Evolutionary conservation across 805 yeast genomes (phyloP), one percentile per base, ranked within the genome.

Genomic region (Starmerella apis): DNA sequence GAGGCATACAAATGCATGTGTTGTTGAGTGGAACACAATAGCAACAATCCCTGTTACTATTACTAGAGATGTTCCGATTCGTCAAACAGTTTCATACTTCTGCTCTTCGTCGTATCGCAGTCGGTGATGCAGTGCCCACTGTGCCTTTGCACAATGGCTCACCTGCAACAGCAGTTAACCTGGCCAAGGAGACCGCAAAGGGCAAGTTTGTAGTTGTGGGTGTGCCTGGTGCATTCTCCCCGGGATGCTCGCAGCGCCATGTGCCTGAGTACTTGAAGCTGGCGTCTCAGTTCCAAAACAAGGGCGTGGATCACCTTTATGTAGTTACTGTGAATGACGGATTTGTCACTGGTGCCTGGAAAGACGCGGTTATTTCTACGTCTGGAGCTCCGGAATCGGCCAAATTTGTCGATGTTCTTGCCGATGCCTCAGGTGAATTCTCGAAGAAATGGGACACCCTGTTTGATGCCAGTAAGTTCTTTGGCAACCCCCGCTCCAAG

Each of bases 271-370:
- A 75, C 65, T 61, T 85, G 60, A 68, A 70, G 52, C 65, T 73
- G 41, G 65, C 75, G 51, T 62, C 71, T 6, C 70, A 74, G 30
- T 76, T 86, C 61, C 69, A 74, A 53, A 71, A 71, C 25, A 81
- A 82, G 67, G 95, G 95, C n/a, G 72, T 77, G 67, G 59, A 68
- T 23, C 67, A 77, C 42, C 65, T 86, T 46, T 78, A 73, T 59
- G 77, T 87, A 38, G 77, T 87, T 31, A 74, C 92, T 18, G 95
- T 85, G 44, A 87, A 87, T 66, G 96, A 87, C 63, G 76, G 92
- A 2, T 87, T 87, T 65, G 95, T 86, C 45, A 77, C 80, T 61
- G 75, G 77, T 59, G 88, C 92, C 0, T 87, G 95, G 94, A 78
- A 76, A 39, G 75, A 79, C 49, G 61, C 50, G 1, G 52, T 68